Evolutionary conservation across 179 eudicot genomes (phyloP).

Genomic region (Patellifolia procumbens): DNA sequence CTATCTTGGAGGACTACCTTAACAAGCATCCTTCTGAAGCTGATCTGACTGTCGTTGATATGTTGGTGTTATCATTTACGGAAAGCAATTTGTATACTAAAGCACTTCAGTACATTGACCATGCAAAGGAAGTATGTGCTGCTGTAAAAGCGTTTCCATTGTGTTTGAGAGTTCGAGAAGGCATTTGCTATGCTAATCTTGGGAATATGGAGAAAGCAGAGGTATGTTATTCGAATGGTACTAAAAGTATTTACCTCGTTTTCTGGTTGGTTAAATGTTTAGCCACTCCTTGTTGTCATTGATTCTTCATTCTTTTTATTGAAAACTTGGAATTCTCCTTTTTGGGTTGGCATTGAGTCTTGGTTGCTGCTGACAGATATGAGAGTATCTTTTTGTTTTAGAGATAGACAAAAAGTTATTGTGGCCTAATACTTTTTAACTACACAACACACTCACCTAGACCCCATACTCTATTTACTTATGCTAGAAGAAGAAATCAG

Average conservation of each 20-base stretch:
- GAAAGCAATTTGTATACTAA: constrained; percentile 44
- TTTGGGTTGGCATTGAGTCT: background rate
- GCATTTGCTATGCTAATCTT: constrained; percentile 72
- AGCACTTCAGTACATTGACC: constrained; percentile 77
- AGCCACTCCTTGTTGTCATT: background rate
- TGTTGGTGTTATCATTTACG: constrained; percentile 57
- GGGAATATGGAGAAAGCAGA: constrained; percentile 74
- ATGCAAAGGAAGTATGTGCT: constrained; percentile 41
- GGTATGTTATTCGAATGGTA: constrained; percentile 41
- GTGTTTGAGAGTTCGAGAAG: constrained; percentile 59
- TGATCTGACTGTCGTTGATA: constrained; percentile 56
- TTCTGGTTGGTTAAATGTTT: background rate
- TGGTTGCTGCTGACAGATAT: background rate
- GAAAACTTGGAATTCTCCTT: background rate
- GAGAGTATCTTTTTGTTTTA: background rate
- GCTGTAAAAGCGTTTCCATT: constrained; percentile 49
- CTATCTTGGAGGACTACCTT: constrained; percentile 60
- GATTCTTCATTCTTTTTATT: background rate
- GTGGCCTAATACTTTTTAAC: background rate
- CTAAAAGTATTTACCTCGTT: background rate
- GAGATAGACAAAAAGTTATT: background rate
- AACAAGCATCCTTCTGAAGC: constrained; percentile 52
- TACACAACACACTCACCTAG: no score
- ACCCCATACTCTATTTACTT: no score
- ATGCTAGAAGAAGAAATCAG: no score